Base-by-base conservation (phyloP, 2,329 filamentous ascomycete species). In the Fusarium marasasianum region DNA sequence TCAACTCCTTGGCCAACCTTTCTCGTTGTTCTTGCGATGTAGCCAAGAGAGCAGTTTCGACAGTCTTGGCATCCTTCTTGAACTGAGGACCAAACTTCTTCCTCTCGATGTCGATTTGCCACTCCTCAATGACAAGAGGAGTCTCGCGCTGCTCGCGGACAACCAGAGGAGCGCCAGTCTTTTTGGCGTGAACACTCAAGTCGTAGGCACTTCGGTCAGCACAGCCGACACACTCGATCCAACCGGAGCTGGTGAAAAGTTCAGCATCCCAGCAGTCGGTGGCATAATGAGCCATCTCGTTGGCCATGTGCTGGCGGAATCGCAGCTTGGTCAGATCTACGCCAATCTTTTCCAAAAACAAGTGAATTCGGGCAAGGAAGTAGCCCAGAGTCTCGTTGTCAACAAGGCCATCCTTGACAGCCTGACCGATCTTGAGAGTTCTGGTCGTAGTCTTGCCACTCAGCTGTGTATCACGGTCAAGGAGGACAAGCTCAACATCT, bases 341-440 rank as follows among this genome's bases (percentile, higher is more conserved):
- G 80, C 96, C 96, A 77, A 99, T 92, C 84, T 92, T 95, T 80
- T 93, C 83, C 76, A 98, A 88, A 89, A 98, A 99, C 45, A 94
- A 90, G 81, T 96, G 92, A 79, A 99, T 98, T 63, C 96, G 92
- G 50, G 94, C 96, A 55, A 99, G 86, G 88, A 99, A 99, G 87
- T 99, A 99, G 72, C 96, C 96, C 50, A 99, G 89, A 1, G 96
- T 99, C 88, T 99, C 95, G 83, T 98, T 99, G 83, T 99, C 95
- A 22, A 99, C 94, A 35, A 96, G 88, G 57, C 92, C 91, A 56
- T 91, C 89, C 80, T 91, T 88, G 67, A 99, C 96, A 40, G 96
- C 96, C 80, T 97, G 88, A 76, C 95, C 95, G 78, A 98, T 94
- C 56, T 93, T 87, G 81, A 96, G 89, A 73, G 88, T 92, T 79